Evolutionary conservation across 2,329 filamentous ascomycete genomes (phyloP).

Genomic region (Daldinia eschscholtzii): DNA sequence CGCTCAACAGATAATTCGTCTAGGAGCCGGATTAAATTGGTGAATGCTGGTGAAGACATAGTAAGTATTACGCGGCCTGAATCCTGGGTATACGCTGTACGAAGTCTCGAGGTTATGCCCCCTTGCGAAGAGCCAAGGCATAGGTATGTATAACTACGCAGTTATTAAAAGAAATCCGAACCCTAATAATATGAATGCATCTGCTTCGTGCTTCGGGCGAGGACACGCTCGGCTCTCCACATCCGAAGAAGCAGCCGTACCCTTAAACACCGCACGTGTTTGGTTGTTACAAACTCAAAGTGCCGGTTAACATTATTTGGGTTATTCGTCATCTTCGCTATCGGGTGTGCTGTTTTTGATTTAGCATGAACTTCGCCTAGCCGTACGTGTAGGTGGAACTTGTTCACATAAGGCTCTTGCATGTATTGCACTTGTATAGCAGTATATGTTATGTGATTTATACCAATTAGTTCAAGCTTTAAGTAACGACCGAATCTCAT

Average conservation of each 20-base stretch:
- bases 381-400: too few species aligned
- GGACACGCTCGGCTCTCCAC: slow-evolving; percentile 9
- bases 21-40: slow-evolving; percentile 24
- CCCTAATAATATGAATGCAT: not conserved
- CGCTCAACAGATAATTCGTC: slow-evolving; percentile 22
- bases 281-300: not conserved
- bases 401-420: not conserved
- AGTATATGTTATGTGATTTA: not conserved
- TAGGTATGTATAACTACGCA: not conserved
- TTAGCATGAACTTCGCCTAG: too few species aligned
- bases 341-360: too few species aligned
- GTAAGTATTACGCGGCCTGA: not conserved
- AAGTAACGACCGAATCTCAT: not conserved
- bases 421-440: not conserved
- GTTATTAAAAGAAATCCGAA: not conserved
- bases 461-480: not conserved
- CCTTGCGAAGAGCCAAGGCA: not conserved
- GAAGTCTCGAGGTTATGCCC: not conserved
- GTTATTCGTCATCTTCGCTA: not conserved
- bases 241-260: slow-evolving; percentile 9
- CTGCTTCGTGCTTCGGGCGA: not conserved
- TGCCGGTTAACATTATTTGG: not conserved
- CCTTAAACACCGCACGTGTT: not conserved
- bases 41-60: slow-evolving; percentile 13
- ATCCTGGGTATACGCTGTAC: not conserved